Conservation (phyloP, 805 yeast species). For the Metschnikowia dekortorum region DNA sequence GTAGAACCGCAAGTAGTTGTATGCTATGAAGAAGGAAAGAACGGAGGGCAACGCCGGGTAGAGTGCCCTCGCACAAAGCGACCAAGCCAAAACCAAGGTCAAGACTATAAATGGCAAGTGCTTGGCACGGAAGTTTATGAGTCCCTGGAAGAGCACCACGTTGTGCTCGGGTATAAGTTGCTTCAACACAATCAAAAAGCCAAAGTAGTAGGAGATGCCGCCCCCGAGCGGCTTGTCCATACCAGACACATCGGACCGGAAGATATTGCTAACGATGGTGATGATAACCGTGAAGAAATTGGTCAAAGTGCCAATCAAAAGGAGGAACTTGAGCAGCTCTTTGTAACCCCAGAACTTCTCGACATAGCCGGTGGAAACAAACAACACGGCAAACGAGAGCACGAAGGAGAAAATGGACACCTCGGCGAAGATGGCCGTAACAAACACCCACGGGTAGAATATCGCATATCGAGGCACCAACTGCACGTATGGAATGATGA, state of each 20-base stretch:
- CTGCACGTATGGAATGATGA: slow-evolving; percentile 56
- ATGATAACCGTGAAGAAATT: slow-evolving; percentile 48
- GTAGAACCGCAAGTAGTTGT: slow-evolving; percentile 75
- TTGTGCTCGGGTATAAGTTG: slow-evolving; percentile 58
- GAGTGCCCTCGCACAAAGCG: slow-evolving; percentile 28
- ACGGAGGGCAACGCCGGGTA: slow-evolving; percentile 55
- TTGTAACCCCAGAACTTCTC: slow-evolving; percentile 49
- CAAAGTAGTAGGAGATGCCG: slow-evolving; percentile 48
- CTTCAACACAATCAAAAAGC: slow-evolving; percentile 53
- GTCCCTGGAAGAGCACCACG: slow-evolving; percentile 43
- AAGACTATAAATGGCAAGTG: slow-evolving; percentile 52
- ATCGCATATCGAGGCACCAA: slow-evolving; percentile 56
- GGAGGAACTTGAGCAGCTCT: slow-evolving; percentile 48
- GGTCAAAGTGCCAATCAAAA: slow-evolving; percentile 52
- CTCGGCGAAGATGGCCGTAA: slow-evolving; percentile 64
- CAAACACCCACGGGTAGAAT: slow-evolving; percentile 59
- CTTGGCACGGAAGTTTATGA: slow-evolving; percentile 50
- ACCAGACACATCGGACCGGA: slow-evolving; percentile 30
- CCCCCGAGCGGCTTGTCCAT: slow-evolving; percentile 48
- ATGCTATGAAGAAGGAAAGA: slow-evolving; percentile 60
- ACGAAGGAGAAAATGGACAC: slow-evolving; percentile 43
- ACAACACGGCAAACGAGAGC: slow-evolving; percentile 34
- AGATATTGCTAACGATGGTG: slow-evolving; percentile 34
- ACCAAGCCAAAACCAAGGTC: slow-evolving; percentile 32
- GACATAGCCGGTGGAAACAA: slow-evolving; percentile 41